These are phyloP conservation scores for Alternaria postmessia DNA, from an alignment of 2,329 filamentous ascomycete genomes.

Conservation along the genomic window DNA sequence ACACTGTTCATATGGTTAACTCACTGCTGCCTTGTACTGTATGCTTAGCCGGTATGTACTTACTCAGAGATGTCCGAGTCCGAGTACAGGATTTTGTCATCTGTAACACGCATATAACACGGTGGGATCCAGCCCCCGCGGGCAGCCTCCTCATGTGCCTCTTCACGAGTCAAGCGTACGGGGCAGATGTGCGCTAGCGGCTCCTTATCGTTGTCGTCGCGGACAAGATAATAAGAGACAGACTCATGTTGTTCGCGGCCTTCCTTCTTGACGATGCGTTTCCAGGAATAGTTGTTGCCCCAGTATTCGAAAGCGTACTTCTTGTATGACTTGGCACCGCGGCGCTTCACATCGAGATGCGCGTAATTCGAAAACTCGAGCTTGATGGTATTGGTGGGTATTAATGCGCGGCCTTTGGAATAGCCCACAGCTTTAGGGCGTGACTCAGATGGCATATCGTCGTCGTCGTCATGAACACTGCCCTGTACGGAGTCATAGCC, in stretches of 20 bases:
- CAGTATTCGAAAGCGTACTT: slow-evolving; percentile 94
- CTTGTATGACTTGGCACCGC: slow-evolving; percentile 71
- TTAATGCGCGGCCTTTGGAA: slow-evolving; percentile 50
- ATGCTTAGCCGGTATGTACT: slow-evolving; percentile 49
- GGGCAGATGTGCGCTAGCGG: slow-evolving; percentile 85
- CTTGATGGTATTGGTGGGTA: slow-evolving; percentile 79
- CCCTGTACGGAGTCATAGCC: slow-evolving; percentile 61
- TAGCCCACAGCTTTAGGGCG: slow-evolving; percentile 47
- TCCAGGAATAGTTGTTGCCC: slow-evolving; percentile 87
- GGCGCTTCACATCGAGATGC: slow-evolving; percentile 80
- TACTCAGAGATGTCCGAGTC: slow-evolving; percentile 88
- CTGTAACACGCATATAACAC: slow-evolving; percentile 89
- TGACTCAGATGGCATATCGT: slow-evolving; percentile 23
- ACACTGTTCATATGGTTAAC: slow-evolving; percentile 65
- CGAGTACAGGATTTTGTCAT: slow-evolving; percentile 72
- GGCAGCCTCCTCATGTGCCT: slow-evolving; percentile 74
- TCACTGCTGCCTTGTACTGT: slow-evolving; percentile 9
- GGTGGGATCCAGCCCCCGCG: slow-evolving; percentile 91
- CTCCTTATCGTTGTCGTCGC: slow-evolving; percentile 66
- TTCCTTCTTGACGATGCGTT: slow-evolving; percentile 73
- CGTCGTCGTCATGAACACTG: slow-evolving; percentile 27
- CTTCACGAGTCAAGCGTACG: slow-evolving; percentile 74
- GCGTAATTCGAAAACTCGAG: slow-evolving; percentile 98
- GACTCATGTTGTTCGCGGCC: slow-evolving; percentile 62
- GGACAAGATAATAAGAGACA: slow-evolving; percentile 81